Conservation (phyloP, 139 green algal genomes). For the Prasinococcaceae sp. region DNA sequence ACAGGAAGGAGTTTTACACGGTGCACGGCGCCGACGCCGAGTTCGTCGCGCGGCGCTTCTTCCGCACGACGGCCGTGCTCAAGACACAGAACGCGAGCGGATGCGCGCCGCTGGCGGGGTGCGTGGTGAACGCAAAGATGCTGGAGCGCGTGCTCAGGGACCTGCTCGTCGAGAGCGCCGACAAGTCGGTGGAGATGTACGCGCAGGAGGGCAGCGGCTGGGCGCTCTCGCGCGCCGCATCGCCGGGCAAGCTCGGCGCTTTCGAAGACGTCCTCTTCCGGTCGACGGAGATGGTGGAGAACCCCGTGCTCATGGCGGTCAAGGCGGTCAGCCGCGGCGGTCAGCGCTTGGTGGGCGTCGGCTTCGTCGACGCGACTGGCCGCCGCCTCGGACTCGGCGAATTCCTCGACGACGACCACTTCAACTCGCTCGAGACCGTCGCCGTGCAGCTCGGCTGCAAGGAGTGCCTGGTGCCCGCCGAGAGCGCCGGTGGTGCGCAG, state of each 20-base stretch:
- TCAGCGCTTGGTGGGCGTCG: slow-evolving; percentile 48
- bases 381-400: slow-evolving; percentile 51
- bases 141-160: slow-evolving; percentile 59
- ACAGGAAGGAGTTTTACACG: slow-evolving; percentile 49
- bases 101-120: slow-evolving; percentile 21
- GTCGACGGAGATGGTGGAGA: slow-evolving; percentile 32
- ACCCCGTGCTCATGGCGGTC: slow-evolving; percentile 46
- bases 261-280: slow-evolving; percentile 83
- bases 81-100: background rate
- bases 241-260: slow-evolving; percentile 48
- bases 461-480: slow-evolving; percentile 51
- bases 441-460: slow-evolving; percentile 63
- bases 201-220: slow-evolving; percentile 43
- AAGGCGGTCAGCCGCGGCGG: no score
- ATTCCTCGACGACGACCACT: slow-evolving; percentile 65
- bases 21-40: slow-evolving; percentile 63
- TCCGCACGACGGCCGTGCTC: slow-evolving; percentile 39
- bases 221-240: slow-evolving; percentile 35
- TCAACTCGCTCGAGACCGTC: slow-evolving; percentile 59
- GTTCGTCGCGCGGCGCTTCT: slow-evolving; percentile 59
- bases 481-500: background rate
- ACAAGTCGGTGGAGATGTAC: slow-evolving; percentile 69
- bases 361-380: slow-evolving; percentile 43
- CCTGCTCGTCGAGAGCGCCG: slow-evolving; percentile 52
- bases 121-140: slow-evolving; percentile 55